A percentile compares a stretch with the other conserved stretches of the same genome.
Evolutionary conservation across 2,329 filamentous ascomycete genomes (phyloP).

Genomic region (Fusarium ramigenum): DNA sequence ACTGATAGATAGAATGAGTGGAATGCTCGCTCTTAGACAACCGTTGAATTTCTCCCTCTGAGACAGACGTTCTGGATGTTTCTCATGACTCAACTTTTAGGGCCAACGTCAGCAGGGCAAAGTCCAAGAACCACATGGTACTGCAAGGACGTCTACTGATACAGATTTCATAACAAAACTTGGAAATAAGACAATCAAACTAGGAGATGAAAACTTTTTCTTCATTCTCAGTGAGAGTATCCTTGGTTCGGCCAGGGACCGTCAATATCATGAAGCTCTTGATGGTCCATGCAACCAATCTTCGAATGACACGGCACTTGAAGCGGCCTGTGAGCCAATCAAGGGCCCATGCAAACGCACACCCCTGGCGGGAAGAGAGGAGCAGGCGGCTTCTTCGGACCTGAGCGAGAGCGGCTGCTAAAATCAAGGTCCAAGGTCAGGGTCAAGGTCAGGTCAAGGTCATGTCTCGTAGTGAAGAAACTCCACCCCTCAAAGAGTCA

Average conservation of each 20-base stretch:
- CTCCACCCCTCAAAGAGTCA: constrained; percentile 15
- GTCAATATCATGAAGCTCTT: constrained; percentile 21
- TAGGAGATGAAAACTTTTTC: constrained; percentile 17
- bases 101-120: constrained; percentile 27
- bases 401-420: constrained; percentile 34
- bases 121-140: constrained; percentile 15
- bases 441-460: constrained; percentile 2
- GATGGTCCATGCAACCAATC: constrained; percentile 27
- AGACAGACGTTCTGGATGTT: constrained; percentile 21
- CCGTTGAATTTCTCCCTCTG: constrained; percentile 1
- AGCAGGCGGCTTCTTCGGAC: constrained; percentile 33
- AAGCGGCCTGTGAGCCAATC: constrained; percentile 33
- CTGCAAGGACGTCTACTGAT: not conserved
- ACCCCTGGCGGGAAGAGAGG: constrained; percentile 16
- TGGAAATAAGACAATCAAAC: not conserved
- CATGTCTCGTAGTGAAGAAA: constrained; percentile 7
- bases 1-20: constrained; percentile 2
- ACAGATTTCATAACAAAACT: constrained; percentile 2
- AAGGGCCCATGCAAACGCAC: constrained; percentile 25
- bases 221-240: not conserved
- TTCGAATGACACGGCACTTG: constrained; percentile 39
- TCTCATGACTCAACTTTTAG: constrained; percentile 27
- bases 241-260: constrained; percentile 13
- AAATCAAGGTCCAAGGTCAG: constrained; percentile 17
- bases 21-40: constrained; percentile 7